Conservation (phyloP, 2,329 filamentous ascomycete species). For the Pseudopyrenochaeta lycopersici region DNA sequence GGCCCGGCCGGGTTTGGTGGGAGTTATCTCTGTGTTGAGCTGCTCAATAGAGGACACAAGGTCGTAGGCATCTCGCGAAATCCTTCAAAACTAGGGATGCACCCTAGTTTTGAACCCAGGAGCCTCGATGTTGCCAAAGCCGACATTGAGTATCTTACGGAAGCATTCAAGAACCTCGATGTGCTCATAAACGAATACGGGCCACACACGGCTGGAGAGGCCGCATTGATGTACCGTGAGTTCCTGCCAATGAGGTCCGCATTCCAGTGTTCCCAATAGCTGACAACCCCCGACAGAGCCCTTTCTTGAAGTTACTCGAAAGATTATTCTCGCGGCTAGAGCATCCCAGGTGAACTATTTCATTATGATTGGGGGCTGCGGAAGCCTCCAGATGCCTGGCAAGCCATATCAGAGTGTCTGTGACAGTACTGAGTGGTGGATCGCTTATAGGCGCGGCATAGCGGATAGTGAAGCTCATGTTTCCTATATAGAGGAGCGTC, state of each 20-base stretch:
- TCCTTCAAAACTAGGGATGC: not conserved
- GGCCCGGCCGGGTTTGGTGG: not conserved
- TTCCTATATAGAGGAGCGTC: conserved; percentile 1
- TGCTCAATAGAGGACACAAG: not conserved
- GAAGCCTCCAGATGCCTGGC: not conserved
- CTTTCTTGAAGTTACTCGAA: not conserved
- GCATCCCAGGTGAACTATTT: not conserved
- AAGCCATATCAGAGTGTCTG: not conserved
- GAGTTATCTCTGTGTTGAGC: not conserved
- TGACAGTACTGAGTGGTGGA: not conserved
- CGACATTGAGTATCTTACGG: not conserved
- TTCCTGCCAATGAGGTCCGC: too few relatives aligned
- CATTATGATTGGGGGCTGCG: conserved; percentile 1
- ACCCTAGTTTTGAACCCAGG: not conserved
- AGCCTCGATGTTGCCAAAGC: not conserved
- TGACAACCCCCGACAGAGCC: not conserved
- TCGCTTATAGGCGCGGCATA: not conserved
- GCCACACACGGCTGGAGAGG: not conserved
- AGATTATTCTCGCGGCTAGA: not conserved
- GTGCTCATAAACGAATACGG: not conserved
- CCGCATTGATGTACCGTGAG: not conserved
- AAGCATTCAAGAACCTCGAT: not conserved
- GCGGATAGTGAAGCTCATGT: not conserved
- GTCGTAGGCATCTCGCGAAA: not conserved
- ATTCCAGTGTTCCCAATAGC: not conserved